Evolutionary conservation across 345 rosid species (phyloP), one percentile per base, ranked within the genome.

Genomic region (Aquilaria yunnanensis): DNA sequence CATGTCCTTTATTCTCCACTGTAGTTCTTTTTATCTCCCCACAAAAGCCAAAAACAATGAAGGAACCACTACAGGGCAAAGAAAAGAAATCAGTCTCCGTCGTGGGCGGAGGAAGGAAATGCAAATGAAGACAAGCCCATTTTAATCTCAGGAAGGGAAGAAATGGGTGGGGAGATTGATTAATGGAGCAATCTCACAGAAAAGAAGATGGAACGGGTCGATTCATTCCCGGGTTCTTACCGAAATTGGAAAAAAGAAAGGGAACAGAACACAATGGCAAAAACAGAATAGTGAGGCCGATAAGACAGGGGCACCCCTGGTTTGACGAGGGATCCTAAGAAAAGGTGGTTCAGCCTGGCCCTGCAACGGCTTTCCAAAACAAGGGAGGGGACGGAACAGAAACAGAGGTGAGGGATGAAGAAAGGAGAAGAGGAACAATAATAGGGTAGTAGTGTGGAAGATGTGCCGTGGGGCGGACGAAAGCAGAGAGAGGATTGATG

Each of bases 1-100:
- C 98, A 92, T 89, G 47, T 32, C 49, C 43, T 2, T 3, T 5
- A 41, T n/a, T 30, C 16, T 14, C 53, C 6, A 32, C 16, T 5
- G 59, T 2, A 55, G 12, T 52, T 10, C 1, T 16, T 23, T 23
- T 23, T 54, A 1, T 54, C 2, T 54, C 10, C 5, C 12, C 8
- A 13, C 10, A 1, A 6, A 37, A 7, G 45, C n/a, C 30, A 31
- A 14, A 9, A 31, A 12, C 11, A 10, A 9, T n/a, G 37, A 54
- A 54, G 14, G 29, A 4, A 13, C 23, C 23, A 23, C 23, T 23
- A 23, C 7, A 8, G 10, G 32, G 33, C 8, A 51, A 55, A 30
- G 29, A 5, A 37, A 5, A 37, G 43, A 37, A 2, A 37, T 37
- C 8, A 37, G 8, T 37, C 43, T 37, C 43, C 5, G 43, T 37